A percentile compares a stretch with the other conserved stretches of the same genome.
These are phyloP conservation scores for Fusarium scirpi DNA, from an alignment of 2,329 filamentous ascomycete species.

Conservation along the genomic window DNA sequence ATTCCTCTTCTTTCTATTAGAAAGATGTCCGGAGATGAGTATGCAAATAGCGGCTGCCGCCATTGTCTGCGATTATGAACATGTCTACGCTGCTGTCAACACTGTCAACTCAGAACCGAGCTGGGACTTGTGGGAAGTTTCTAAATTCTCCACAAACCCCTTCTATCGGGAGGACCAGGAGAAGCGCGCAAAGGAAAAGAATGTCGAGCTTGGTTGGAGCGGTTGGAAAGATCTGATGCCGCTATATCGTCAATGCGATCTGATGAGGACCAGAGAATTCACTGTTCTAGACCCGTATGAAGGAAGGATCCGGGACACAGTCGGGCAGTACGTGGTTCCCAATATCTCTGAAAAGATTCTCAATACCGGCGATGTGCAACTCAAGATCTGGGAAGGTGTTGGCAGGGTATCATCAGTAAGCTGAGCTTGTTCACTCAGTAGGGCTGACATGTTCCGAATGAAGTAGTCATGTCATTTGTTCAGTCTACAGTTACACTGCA, in stretches of 20 bases:
- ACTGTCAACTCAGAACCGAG: fast-evolving
- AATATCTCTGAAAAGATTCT: fast-evolving
- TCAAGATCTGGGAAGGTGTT: background rate
- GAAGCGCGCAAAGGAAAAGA: background rate
- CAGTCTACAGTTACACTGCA: too few species aligned
- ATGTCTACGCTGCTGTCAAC: background rate
- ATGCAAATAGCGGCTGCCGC: background rate
- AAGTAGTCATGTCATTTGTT: too few species aligned
- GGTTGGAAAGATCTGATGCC: too few species aligned
- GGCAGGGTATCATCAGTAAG: background rate
- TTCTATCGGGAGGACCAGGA: background rate
- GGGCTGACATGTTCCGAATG: too few species aligned
- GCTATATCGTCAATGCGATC: too few species aligned
- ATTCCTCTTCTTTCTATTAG: background rate
- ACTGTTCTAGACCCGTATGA: background rate
- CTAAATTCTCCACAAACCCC: fast-evolving
- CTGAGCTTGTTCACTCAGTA: too few species aligned
- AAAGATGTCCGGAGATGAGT: background rate
- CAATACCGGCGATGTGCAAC: background rate
- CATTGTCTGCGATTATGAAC: background rate
- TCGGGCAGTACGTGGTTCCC: fast-evolving
- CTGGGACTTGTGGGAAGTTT: background rate
- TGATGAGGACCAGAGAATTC: background rate
- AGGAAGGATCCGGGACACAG: background rate
- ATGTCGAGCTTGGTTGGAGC: too few species aligned